Conservation (phyloP, 305 asterid species). For the Rubia peregrina region DNA sequence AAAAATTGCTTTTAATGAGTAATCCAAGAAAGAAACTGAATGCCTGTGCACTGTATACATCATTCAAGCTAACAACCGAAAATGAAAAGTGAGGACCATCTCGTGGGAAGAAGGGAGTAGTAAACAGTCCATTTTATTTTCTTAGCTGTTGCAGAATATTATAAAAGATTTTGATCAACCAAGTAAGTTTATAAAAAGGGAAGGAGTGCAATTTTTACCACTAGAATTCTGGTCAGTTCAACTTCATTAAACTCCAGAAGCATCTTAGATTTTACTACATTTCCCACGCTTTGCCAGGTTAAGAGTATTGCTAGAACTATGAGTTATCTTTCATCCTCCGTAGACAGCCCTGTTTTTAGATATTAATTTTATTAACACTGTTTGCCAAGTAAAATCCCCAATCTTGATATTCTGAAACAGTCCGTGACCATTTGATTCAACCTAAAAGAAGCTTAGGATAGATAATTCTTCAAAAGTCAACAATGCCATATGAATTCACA, state of each 20-base stretch:
- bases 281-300: too few species aligned
- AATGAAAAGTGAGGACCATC: too few species aligned
- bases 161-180: not conserved
- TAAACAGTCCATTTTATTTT: not conserved
- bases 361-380: not conserved
- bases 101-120: not conserved
- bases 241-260: not conserved
- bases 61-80: not conserved
- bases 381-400: slow-evolving; percentile 1
- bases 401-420: not conserved
- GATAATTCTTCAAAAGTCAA: not conserved
- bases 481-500: not conserved
- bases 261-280: not conserved
- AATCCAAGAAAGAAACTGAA: not conserved
- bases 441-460: slow-evolving; percentile 1
- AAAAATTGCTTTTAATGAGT: not conserved
- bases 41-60: not conserved
- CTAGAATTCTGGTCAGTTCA: not conserved
- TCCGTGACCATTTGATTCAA: not conserved
- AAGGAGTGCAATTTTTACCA: not conserved
- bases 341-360: not conserved
- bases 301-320: not conserved
- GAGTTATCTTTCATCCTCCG: not conserved
- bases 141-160: not conserved
- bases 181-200: not conserved